These are phyloP conservation scores for Camellia oleifera DNA, from an alignment of 179 eudicot species.

Conservation along the genomic window DNA sequence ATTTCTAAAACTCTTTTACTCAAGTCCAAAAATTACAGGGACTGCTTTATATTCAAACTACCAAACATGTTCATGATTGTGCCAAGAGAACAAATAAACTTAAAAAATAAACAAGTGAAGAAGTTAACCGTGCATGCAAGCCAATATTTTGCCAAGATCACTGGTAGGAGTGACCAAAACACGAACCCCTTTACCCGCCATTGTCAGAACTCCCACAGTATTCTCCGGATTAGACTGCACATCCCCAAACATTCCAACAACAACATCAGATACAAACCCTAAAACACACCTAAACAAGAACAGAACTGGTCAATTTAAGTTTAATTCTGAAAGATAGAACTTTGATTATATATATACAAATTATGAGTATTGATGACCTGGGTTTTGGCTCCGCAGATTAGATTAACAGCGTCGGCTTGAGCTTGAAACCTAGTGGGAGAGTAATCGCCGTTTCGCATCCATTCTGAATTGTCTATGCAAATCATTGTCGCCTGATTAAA, in stretches of 20 bases:
- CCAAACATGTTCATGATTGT: neutral
- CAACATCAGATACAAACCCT: slow-evolving; percentile 11
- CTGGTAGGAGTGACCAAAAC: slow-evolving; percentile 96
- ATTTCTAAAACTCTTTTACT: neutral
- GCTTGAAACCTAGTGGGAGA: slow-evolving; percentile 74
- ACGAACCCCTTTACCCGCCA: slow-evolving; percentile 98
- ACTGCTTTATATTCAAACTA: neutral
- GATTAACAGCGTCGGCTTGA: slow-evolving; percentile 84
- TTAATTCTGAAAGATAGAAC: neutral
- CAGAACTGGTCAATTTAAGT: neutral
- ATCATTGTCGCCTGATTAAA: slow-evolving; percentile 84
- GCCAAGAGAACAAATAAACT: neutral
- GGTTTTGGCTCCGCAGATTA: slow-evolving; percentile 94
- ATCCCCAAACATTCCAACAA: slow-evolving; percentile 4
- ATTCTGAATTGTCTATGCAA: slow-evolving; percentile 90
- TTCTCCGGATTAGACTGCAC: slow-evolving; percentile 93
- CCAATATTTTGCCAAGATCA: slow-evolving; percentile 89
- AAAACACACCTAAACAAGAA: neutral
- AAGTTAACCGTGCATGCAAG: slow-evolving; percentile 91
- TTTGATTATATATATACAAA: neutral
- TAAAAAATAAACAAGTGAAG: neutral
- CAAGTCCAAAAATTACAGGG: neutral
- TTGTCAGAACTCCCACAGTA: slow-evolving; percentile 91
- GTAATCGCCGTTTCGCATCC: slow-evolving; percentile 98
- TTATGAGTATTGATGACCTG: slow-evolving; percentile 41